Evolutionary conservation across 805 yeast genomes (phyloP), one percentile per base, ranked within the genome.

Genomic region (Metschnikowia gelsemii): DNA sequence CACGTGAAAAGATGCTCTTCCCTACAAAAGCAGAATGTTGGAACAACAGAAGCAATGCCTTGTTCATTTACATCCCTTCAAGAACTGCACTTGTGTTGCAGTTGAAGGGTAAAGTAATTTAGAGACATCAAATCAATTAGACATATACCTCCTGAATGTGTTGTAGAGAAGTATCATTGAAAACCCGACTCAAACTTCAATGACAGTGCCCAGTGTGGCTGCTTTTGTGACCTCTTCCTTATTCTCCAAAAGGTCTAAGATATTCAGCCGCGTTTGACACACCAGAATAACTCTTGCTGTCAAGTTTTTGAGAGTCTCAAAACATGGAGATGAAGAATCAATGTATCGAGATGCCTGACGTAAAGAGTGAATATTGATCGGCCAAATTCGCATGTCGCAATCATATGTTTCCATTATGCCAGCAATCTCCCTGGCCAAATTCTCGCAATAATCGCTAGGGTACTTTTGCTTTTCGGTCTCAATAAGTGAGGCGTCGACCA

Each of bases 51-150:
- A 64, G 69, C 19, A 87, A 91, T 62, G 84, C 79, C 45, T 51
- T 91, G 36, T 88, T 87, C 63, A 84, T 89, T 8, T 80, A 80
- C 52, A 73, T 88, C 52, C 98, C 98, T n/a, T 72, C 75, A 29
- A 80, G 98, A 63, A 64, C 72, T 8, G 75, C 68, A 0, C 52
- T 70, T 31, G 73, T 70, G 24, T 61, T 70, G 43, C 68, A 64
- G 49, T 49, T 63, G 34, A 58, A 57, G 39, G 63, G 59, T 4
- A 63, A 62, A 47, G 47, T 62, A 14, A 8, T 16, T 17, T 17
- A 16, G 14, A 7, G n/a, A 6, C 6, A 20, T 18, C 14, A 9
- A 9, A 43, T 43, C 23, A 35, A 32, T 24, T 31, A 19, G 28
- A n/a, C 6, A n/a, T n/a, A 20, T 27, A 12, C 23, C n/a, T n/a